Percentiles rank a stretch among this genome's conserved stretches.
Conservation (phyloP, 768 basidiomycete species). For the Holtermanniella nyarrowii region DNA sequence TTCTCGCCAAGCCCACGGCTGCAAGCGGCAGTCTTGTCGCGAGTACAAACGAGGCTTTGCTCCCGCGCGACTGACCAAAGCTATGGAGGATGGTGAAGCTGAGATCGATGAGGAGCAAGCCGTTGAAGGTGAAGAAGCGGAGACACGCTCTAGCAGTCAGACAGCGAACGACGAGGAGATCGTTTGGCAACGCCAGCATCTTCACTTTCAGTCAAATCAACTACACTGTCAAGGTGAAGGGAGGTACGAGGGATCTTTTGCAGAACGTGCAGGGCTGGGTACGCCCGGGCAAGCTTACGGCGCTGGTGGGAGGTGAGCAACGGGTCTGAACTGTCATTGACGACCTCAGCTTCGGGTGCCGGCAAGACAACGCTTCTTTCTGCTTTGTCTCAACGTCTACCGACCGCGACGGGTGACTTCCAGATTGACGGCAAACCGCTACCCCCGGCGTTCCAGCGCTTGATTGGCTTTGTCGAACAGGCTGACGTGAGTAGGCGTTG, state of each 20-base stretch:
- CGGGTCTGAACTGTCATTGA: too few relatives aligned
- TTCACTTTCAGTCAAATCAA: constrained; percentile 41
- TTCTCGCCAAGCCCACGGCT: background rate
- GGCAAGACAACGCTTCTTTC: constrained; percentile 27
- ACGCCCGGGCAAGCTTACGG: constrained; percentile 68
- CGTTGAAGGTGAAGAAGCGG: constrained; percentile 7
- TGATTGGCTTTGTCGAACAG: constrained; percentile 42
- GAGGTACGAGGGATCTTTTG: constrained; percentile 44
- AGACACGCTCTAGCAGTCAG: too few relatives aligned
- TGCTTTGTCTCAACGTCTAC: constrained; percentile 24
- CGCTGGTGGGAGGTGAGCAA: constrained; percentile 84
- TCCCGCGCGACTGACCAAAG: background rate
- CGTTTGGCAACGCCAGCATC: constrained; percentile 21
- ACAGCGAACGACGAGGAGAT: constrained; percentile 3
- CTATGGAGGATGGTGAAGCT: background rate
- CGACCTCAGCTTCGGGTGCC: too few relatives aligned
- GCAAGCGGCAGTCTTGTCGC: background rate
- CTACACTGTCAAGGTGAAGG: constrained; percentile 24
- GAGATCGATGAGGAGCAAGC: constrained; percentile 11
- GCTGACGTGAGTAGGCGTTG: constrained; percentile 28
- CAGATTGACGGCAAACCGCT: constrained; percentile 42
- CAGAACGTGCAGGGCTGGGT: constrained; percentile 71
- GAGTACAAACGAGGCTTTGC: background rate
- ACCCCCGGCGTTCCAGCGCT: constrained; percentile 42
- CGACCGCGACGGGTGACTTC: constrained; percentile 41